phyloP scores from a whole-genome alignment of 768 basidiomycete species.

The Pisolithus albus region DNA sequence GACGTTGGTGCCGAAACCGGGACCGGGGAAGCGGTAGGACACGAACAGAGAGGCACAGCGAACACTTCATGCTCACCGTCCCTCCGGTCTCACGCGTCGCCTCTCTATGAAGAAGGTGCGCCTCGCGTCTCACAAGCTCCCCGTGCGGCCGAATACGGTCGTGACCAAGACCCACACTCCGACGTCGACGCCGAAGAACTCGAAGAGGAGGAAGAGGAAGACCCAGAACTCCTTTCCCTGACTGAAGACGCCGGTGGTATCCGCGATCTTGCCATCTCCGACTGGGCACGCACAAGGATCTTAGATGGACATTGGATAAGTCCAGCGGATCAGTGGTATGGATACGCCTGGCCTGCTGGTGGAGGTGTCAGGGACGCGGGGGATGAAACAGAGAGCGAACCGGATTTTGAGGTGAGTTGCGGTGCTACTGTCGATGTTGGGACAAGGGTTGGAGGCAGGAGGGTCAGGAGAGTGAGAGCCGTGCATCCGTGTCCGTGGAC shows the following conservation, averaged over 20 bases:
- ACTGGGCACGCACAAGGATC: slow-evolving; percentile 67
- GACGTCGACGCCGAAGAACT: slow-evolving; percentile 18
- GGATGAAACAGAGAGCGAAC: slow-evolving; percentile 24
- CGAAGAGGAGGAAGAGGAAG: slow-evolving; percentile 30
- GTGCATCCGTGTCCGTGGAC: slow-evolving; percentile 63
- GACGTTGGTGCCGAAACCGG: neutral
- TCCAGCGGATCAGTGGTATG: slow-evolving; percentile 66
- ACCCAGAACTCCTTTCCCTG: slow-evolving; percentile 36
- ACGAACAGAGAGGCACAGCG: no score
- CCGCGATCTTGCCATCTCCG: slow-evolving; percentile 52
- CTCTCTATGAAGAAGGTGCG: slow-evolving; percentile 26
- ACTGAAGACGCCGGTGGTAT: slow-evolving; percentile 43
- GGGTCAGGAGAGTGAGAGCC: slow-evolving; percentile 18
- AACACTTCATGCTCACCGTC: slow-evolving; percentile 22
- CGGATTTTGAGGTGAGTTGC: slow-evolving; percentile 11
- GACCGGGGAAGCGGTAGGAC: no score
- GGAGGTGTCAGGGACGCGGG: slow-evolving; percentile 24
- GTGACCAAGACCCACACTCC: neutral
- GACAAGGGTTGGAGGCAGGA: slow-evolving; percentile 13
- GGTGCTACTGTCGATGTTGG: slow-evolving; percentile 9
- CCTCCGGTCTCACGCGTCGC: slow-evolving; percentile 24
- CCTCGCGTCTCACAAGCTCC: neutral
- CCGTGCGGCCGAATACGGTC: no score
- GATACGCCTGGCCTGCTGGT: slow-evolving; percentile 34
- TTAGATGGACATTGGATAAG: slow-evolving; percentile 72